A percentile compares a stretch with the other conserved stretches of the same genome.
phyloP scores from a whole-genome alignment of 2,329 filamentous ascomycete genomes.

The Penicillium verrucosum region DNA sequence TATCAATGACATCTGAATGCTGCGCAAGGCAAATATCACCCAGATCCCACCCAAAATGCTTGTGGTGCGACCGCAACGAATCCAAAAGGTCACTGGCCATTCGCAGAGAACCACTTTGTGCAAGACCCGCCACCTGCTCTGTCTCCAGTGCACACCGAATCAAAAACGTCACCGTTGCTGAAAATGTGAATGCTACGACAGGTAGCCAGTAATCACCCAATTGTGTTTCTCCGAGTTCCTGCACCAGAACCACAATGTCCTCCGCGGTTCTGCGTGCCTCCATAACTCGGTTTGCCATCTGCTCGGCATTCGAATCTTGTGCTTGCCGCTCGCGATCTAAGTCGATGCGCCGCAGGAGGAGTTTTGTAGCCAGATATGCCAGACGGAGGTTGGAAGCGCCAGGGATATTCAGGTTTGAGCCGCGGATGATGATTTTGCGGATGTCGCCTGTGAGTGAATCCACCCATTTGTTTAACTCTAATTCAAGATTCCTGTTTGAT shows the following conservation, averaged over 20 bases:
- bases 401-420: constrained; percentile 40
- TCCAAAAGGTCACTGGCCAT: constrained; percentile 45
- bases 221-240: constrained; percentile 46
- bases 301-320: constrained; percentile 23
- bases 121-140: constrained; percentile 9
- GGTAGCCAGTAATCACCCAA: constrained; percentile 53
- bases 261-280: constrained; percentile 48
- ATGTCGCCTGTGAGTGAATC: constrained; percentile 41
- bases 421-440: constrained; percentile 44
- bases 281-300: constrained; percentile 29
- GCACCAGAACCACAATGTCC: constrained; percentile 49
- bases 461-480: constrained; percentile 45
- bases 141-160: constrained; percentile 49
- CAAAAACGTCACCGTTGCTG: constrained; percentile 51
- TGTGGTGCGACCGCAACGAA: constrained; percentile 41
- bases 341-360: constrained; percentile 49
- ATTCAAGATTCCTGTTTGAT: constrained; percentile 33
- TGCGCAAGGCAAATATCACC: constrained; percentile 51
- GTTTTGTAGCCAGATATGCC: constrained; percentile 49
- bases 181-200: constrained; percentile 48
- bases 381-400: constrained; percentile 53
- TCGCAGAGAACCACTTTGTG: constrained; percentile 37
- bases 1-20: constrained; percentile 49
- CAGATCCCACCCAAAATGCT: constrained; percentile 48
- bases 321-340: constrained; percentile 37